Evolutionary conservation across 1,284 basidiomycete species (phyloP), one percentile per base, ranked within the genome.

Genomic region (Sporisorium graminicola): DNA sequence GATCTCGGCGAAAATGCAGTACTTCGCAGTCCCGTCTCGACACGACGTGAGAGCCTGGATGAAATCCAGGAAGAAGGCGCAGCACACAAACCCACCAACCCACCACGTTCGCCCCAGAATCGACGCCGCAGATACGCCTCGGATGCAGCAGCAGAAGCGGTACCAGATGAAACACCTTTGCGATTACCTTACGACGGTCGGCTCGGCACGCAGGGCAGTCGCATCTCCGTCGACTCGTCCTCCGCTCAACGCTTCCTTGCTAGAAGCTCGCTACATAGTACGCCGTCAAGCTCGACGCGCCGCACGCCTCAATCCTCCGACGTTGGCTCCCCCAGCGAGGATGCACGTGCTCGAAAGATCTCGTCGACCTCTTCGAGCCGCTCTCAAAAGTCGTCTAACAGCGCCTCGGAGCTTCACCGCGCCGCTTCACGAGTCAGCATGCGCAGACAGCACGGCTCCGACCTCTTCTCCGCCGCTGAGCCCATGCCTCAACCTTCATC

Each of bases 401-500:
- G 77, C 29, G 73, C 77, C n/a, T 80, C 78, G 1, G 78, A 80
- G 14, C 63, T 78, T 22, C 78, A 78, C 50, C 73, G 77, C 43
- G 55, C 72, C 29, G 78, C 74, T 13, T 80, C 78, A 40, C 62
- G 78, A 40, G 76, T 65, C 61, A 74, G 77, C 57, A 71, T 78
- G 74, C 72, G 73, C 46, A 68, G 52, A 22, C 63, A 60, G 13
- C 58, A 74, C 50, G 78, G 78, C 18, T 59, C 73, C 7, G 78
- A 78, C 52, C 69, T 74, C 52, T 80, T 80, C 26, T 74, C 77
- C 42, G 63, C 74, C 42, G 60, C 70, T n/a, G 77, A 74, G n/a
- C 37, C 57, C 13, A 29, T 51, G 27, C 57, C 65, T 8, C 51
- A 65, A 35, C 20, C 58, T 40, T 20, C 54, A n/a, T 33, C n/a